Evolutionary conservation across 495 filamentous ascomycete species (phyloP).

Genomic region (Penicillium parvum): DNA sequence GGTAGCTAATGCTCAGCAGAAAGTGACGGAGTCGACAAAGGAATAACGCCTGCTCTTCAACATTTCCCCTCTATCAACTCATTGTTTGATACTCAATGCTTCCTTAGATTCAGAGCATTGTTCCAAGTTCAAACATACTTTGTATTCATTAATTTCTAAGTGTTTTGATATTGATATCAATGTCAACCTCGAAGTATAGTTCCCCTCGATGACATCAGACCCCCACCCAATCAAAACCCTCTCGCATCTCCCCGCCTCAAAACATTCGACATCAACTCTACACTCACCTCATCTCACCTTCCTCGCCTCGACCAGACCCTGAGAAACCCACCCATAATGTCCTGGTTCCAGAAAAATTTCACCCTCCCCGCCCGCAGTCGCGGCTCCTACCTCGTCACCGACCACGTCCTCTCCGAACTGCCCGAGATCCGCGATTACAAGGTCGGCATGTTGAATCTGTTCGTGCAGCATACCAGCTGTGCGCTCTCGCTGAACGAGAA

Average conservation of each 20-base stretch:
- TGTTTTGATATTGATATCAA: no score
- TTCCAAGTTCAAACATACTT: no score
- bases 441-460: conserved; percentile 80
- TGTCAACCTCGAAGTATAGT: not conserved
- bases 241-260: conserved; percentile 2
- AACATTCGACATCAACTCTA: no score
- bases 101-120: no score
- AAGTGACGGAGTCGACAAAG: no score
- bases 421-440: conserved; percentile 78
- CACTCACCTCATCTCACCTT: not conserved
- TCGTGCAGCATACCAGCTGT: conserved; percentile 87
- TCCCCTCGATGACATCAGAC: conserved; percentile 17
- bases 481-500: conserved; percentile 91
- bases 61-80: no score
- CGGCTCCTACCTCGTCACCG: conserved; percentile 87
- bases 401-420: conserved; percentile 59
- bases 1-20: no score
- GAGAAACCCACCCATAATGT: conserved; percentile 45
- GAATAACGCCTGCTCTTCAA: no score
- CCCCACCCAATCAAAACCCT: conserved; percentile 14
- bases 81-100: no score
- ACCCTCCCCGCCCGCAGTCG: conserved; percentile 67
- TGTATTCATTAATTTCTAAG: no score
- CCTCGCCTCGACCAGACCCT: no score
- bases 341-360: conserved; percentile 78